Conservation (phyloP, 106 monocot species). For the Vanilla planifolia region DNA sequence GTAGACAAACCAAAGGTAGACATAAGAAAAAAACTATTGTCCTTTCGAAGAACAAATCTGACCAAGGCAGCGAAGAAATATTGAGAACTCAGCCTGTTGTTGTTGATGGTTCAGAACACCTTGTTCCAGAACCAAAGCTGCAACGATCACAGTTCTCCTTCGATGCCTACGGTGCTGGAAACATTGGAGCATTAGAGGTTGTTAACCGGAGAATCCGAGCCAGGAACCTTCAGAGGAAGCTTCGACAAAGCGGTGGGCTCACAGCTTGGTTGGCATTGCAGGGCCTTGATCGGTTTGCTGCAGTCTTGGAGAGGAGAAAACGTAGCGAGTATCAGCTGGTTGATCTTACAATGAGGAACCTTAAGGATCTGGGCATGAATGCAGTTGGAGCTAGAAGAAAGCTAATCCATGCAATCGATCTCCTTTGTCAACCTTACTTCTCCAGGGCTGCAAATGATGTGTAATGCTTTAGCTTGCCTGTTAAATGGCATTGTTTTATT, state of each 20-base stretch:
- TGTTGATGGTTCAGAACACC: neutral
- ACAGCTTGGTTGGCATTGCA: slow-evolving; percentile 36
- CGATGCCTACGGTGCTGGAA: neutral
- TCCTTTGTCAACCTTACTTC: slow-evolving; percentile 38
- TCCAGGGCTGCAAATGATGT: neutral
- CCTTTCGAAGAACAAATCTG: too few species aligned
- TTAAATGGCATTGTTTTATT: too few species aligned
- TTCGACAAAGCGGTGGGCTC: slow-evolving; percentile 43
- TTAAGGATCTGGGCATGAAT: slow-evolving; percentile 63
- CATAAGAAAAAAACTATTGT: neutral
- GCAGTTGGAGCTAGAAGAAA: slow-evolving; percentile 80
- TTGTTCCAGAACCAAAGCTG: neutral
- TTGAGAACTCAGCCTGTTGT: too few species aligned
- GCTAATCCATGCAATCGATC: slow-evolving; percentile 60
- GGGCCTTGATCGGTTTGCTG: slow-evolving; percentile 26
- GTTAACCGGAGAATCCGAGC: slow-evolving; percentile 35
- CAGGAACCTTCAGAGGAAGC: slow-evolving; percentile 32
- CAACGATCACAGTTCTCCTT: neutral
- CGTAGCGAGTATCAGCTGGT: slow-evolving; percentile 41
- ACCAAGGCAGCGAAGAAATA: too few species aligned
- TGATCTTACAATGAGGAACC: slow-evolving; percentile 48
- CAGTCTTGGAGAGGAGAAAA: slow-evolving; percentile 41
- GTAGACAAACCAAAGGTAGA: neutral
- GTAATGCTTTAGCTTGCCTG: too few species aligned
- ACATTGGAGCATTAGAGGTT: slow-evolving; percentile 21